Base-by-base conservation (phyloP, 345 rosid species). In the Cardamine chenopodiifolia region DNA sequence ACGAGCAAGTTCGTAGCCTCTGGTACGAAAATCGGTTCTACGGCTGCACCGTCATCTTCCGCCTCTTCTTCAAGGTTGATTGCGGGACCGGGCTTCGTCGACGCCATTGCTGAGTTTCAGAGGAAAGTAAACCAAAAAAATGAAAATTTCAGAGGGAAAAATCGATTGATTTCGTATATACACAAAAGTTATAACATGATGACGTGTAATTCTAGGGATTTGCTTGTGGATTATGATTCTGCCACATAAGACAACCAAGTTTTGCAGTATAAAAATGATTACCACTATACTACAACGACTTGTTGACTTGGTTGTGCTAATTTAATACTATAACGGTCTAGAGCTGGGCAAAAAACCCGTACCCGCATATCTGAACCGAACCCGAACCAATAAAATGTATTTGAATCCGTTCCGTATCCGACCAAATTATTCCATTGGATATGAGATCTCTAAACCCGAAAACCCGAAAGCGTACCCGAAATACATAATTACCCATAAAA, bases 221-320 rank as follows among this genome's bases (percentile, higher is more conserved):
- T 40, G 14, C 50, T n/a, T 39, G 62, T 68, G 26, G 72, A 35
- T 70, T 70, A 10, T 2, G 32, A 54, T 68, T 39, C n/a, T 54
- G 64, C 39, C 73, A 68, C 50, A 18, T 39, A 22, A 17, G 55
- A 28, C 13, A 70, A 26, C 1, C 26, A 70, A 15, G 19, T 14
- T 22, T 10, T 29, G 22, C 20, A 32, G 48, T 23, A 2, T 0
- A 0, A 4, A 48, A 68, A 44, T 1, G 2, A 11, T 39, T 1
- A 89, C 92, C 92, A 91, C 95, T 83, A 89, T 87, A 91, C 88
- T 89, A 91, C 95, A 87, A 89, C 94, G 86, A 88, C 92, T 39
- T 64, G 2, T 37, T 12, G 42, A 12, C 14, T 3, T 28, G 29
- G 1, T 5, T 4, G 0, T 26, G 28, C 29, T 26, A 23, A 23